Base-by-base conservation (phyloP, 768 basidiomycete genomes). In the Mycena amicta region DNA sequence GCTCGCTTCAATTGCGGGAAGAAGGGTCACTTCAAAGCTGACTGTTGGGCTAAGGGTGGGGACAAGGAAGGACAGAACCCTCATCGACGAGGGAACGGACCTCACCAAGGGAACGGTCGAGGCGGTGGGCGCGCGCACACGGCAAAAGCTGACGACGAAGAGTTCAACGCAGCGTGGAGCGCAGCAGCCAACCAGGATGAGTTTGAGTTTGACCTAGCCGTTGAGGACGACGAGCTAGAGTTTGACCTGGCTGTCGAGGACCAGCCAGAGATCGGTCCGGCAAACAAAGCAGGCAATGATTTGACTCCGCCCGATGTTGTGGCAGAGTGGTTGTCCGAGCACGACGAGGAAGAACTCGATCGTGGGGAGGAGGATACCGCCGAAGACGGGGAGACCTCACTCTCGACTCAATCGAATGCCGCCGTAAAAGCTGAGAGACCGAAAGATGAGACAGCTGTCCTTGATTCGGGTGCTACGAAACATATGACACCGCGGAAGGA, bases 391-490 rank as follows among this genome's bases (percentile, higher is more conserved):
- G n/a, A n/a, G 33, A 8, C 18, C 18, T 37, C 11, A 37, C 33
- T 8, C 33, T 37, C 11, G 18, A 29, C 28, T 13, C 22, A 27
- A 13, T 16, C 27, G n/a, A 25, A 37, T 33, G 37, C 47, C 31
- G 23, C 49, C 20, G n/a, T 27, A 5, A 30, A n/a, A 5, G 20
- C n/a, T 13, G 8, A 27, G 4, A 30, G 46, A n/a, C 43, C 28
- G 4, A 11, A 16, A 4, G 37, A 41, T 8, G 67, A 67, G 5
- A 68, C 52, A 18, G 68, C 72, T 15, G 59, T 75, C 16, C 71
- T 71, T 53, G 73, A 78, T 65, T 75, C 74, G 18, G 76, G 77
- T 3, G 71, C 74, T 25, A 68, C 69, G 1, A 65, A 62, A 27
- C 76, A 77, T 51, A 72, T 78, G 70, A 70, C 73, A 1, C 75